Evolutionary conservation across 2,329 filamentous ascomycete species (phyloP), one percentile per base, ranked within the genome.

Genomic region (Apiospora saccharicola): DNA sequence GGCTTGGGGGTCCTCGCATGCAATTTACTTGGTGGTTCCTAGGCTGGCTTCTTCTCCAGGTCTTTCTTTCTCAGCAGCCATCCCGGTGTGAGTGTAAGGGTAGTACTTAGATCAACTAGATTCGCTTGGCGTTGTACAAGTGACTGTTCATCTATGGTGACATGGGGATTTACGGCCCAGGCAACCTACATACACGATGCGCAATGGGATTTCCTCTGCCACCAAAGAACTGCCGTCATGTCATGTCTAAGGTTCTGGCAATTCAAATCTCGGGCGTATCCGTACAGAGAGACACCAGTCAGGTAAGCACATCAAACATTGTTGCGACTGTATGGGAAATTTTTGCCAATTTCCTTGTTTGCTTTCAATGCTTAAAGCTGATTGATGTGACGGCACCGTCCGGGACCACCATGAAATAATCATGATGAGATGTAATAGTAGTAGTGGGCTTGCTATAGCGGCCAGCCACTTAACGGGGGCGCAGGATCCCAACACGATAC

Each of bases 41-140:
- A 57, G 51, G 24, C 51, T 34, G 51, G 51, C 51, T 34, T 61
- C 53, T 61, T 61, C 34, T 61, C 30, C 30, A 22, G 44, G 44
- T 47, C 22, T n/a, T 22, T 47, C 22, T n/a, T 22, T 61, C 34
- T 22, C 53, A 37, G 53, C 53, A 61, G 53, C 12, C 14, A 19
- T 61, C 53, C 53, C 53, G 53, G 53, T 22, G 53, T 19, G 34
- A n/a, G 57, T 34, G 34, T 41, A 41, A 49, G 46, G 10, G 30
- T 34, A 64, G 34, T 64, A 64, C 57, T 19, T 41, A 64, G 57
- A 41, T 64, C 57, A 64, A 64, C 57, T 64, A 64, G 53, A 61
- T 34, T 19, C n/a, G 14, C 53, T 61, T 61, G 53, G 53, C 53
- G 53, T 61, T 34, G 53, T 37, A 61, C 53, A 34, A 57, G 16